Evolutionary conservation across 768 basidiomycete genomes (phyloP).

Genomic region (Mycena vulgaris): DNA sequence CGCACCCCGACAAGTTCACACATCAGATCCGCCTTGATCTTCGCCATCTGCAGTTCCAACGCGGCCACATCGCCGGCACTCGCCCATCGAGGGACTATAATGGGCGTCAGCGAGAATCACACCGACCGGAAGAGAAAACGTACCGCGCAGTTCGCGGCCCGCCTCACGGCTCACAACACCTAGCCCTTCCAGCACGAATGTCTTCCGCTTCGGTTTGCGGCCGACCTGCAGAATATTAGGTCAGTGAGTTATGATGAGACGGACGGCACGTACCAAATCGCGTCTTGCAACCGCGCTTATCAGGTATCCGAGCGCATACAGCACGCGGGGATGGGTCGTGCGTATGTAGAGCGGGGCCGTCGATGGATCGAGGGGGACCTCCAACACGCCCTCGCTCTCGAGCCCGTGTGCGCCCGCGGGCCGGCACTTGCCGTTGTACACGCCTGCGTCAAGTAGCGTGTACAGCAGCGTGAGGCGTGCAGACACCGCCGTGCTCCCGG

Average conservation of each 20-base stretch:
- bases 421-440: constrained; percentile 37
- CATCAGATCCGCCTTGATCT: constrained; percentile 79
- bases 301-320: constrained; percentile 78
- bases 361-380: constrained; percentile 51
- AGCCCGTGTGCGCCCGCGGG: constrained; percentile 53
- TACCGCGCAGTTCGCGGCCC: constrained; percentile 56
- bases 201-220: constrained; percentile 78
- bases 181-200: constrained; percentile 79
- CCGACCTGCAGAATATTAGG: constrained; percentile 62
- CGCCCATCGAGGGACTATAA: constrained; percentile 70
- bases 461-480: constrained; percentile 72
- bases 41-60: constrained; percentile 65
- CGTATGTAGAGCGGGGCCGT: constrained; percentile 67
- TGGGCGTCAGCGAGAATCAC: constrained; percentile 26
- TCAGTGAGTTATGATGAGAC: background rate
- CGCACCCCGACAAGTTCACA: constrained; percentile 79
- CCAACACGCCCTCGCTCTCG: constrained; percentile 53
- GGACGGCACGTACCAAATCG: constrained; percentile 52
- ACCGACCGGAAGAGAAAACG: constrained; percentile 39
- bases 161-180: constrained; percentile 64
- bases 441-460: constrained; percentile 74
- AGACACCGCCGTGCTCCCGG: constrained; percentile 66
- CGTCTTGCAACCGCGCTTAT: constrained; percentile 77
- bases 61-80: constrained; percentile 65
- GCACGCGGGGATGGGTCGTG: constrained; percentile 76